These are phyloP conservation scores for Jacaranda copaia DNA, from an alignment of 257 asterid species.

Conservation along the genomic window DNA sequence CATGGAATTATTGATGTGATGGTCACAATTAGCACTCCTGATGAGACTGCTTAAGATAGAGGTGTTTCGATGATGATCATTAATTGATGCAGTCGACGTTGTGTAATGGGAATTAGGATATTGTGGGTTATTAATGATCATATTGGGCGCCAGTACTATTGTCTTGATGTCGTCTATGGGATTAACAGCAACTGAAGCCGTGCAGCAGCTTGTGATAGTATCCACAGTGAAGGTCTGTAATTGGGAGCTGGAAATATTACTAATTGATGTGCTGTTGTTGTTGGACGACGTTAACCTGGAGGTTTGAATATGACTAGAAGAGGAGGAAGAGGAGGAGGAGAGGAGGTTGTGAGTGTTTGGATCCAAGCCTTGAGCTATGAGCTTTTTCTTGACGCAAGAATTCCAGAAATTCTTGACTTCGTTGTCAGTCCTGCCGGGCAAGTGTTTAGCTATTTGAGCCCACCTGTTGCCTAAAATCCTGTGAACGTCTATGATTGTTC, in stretches of 20 bases:
- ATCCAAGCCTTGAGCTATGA: slow-evolving; percentile 87
- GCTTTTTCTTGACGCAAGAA: slow-evolving; percentile 88
- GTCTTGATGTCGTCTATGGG: slow-evolving; percentile 38
- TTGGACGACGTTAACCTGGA: not conserved
- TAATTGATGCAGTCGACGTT: not conserved
- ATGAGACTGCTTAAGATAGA: not conserved
- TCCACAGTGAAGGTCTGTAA: slow-evolving; percentile 56
- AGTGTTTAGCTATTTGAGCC: slow-evolving; percentile 97
- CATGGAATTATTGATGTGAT: slow-evolving; percentile 36
- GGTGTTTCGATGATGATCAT: not conserved
- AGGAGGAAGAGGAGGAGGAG: slow-evolving; percentile 36
- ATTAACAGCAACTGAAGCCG: slow-evolving; percentile 19
- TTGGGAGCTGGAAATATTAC: not conserved
- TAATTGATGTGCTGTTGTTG: not conserved
- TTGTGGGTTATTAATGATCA: not conserved
- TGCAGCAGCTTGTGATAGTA: slow-evolving; percentile 34
- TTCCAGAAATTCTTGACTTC: slow-evolving; percentile 98
- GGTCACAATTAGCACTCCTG: not conserved
- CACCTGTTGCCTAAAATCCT: slow-evolving; percentile 87
- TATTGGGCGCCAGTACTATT: not conserved
- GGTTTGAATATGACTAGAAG: not conserved
- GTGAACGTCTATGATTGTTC: slow-evolving; percentile 83
- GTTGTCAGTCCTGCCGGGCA: slow-evolving; percentile 94
- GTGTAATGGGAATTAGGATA: not conserved
- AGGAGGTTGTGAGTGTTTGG: slow-evolving; percentile 95